phyloP scores from a whole-genome alignment of 2,329 filamentous ascomycete genomes.

The Aspergillus chevalieri region DNA sequence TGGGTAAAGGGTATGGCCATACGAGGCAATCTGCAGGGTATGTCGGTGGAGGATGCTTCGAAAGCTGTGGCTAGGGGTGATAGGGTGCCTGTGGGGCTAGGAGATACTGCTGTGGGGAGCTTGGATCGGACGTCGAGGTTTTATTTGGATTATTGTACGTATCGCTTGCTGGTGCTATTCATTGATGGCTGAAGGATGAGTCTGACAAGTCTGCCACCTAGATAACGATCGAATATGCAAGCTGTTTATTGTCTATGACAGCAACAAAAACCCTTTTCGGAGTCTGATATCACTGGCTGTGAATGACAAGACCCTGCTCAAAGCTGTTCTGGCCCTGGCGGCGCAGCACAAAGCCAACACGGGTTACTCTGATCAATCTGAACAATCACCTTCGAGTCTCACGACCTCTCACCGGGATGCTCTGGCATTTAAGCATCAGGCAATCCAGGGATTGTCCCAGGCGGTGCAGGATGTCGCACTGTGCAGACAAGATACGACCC shows the following conservation, averaged over 20 bases:
- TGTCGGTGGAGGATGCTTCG: constrained; percentile 10
- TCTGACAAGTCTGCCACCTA: constrained; percentile 1
- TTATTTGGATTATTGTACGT: constrained; percentile 31
- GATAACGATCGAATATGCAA: constrained; percentile 32
- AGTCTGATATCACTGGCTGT: constrained; percentile 26
- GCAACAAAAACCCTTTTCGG: constrained; percentile 28
- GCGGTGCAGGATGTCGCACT: constrained; percentile 10
- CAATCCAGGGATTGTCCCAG: constrained; percentile 25
- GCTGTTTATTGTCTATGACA: constrained; percentile 31
- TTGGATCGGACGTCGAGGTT: constrained; percentile 19
- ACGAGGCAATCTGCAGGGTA: constrained; percentile 26
- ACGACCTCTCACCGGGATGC: constrained; percentile 22
- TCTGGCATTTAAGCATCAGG: constrained; percentile 28
- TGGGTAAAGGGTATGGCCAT: constrained; percentile 34
- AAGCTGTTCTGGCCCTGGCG: constrained; percentile 28
- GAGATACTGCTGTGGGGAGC: constrained; percentile 8
- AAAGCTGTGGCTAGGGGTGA: background rate
- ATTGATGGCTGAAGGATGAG: too few species aligned
- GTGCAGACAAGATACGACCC: constrained; percentile 20
- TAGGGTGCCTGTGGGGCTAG: constrained; percentile 8
- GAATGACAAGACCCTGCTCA: constrained; percentile 21
- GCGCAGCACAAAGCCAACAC: constrained; percentile 29
- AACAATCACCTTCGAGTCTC: constrained; percentile 5
- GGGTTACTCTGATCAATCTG: constrained; percentile 14
- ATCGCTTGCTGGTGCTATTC: background rate